Percentiles rank a stretch among this genome's conserved stretches.
These are phyloP conservation scores for Solanum chilense DNA, from an alignment of 257 asterid genomes.

Conservation along the genomic window DNA sequence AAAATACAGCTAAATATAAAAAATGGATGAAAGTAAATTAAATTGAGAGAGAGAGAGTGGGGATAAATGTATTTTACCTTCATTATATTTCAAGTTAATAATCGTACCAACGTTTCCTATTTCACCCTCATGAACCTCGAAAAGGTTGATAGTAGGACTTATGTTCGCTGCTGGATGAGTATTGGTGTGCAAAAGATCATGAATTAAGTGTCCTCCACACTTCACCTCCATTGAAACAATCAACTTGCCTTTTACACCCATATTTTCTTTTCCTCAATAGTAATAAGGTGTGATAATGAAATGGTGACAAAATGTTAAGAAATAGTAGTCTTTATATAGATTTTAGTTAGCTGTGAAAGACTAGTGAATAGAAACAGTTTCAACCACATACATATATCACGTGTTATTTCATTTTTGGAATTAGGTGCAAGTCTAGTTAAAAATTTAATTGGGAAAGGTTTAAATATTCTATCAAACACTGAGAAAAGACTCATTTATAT, in stretches of 20 bases:
- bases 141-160: not conserved
- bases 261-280: not conserved
- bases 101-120: too few species aligned
- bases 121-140: not conserved
- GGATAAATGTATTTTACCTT: not conserved
- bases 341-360: too few species aligned
- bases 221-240: not conserved
- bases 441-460: too few species aligned
- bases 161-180: not conserved
- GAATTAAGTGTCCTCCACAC: not conserved
- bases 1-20: not conserved
- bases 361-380: too few species aligned
- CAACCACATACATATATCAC: too few species aligned
- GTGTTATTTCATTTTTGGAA: too few species aligned
- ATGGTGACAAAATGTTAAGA: too few species aligned
- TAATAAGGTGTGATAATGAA: not conserved
- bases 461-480: too few species aligned
- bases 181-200: not conserved
- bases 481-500: too few species aligned
- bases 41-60: not conserved
- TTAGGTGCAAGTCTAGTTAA: too few species aligned
- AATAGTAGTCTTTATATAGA: too few species aligned
- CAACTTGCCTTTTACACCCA: not conserved
- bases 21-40: not conserved
- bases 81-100: not conserved